Evolutionary conservation across 495 filamentous ascomycete genomes (phyloP), one percentile per base, ranked within the genome.

Genomic region (Talaromyces nanjingensis): DNA sequence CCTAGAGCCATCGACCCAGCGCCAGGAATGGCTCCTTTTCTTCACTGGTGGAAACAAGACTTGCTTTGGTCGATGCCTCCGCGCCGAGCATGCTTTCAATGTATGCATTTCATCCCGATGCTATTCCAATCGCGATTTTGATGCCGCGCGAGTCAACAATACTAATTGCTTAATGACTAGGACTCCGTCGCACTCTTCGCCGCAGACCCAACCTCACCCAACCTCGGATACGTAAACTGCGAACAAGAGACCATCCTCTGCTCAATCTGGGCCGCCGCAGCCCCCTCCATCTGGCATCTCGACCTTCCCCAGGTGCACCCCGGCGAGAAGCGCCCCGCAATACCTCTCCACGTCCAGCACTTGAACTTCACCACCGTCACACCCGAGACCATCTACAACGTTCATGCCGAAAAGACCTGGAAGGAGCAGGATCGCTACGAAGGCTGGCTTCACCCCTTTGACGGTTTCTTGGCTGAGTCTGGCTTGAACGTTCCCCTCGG

Each of bases 1-100:
- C 62, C 84, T 92, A 65, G 81, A 76, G 24, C 87, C 89, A 8
- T 82, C 87, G 8, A 76, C 82, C 60, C 73, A 85, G 14, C 83
- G 89, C 2, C 86, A 89, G 74, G 88, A 93, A 73, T 96, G 89
- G 90, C 85, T 89, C 77, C 78, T 96, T 64, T 84, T 89, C 70
- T 74, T 96, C 59, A 91, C 89, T 1, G 92, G 92, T 59, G 86
- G 90, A 49, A 96, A 96, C 77, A 91, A 89, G 79, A 93, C 91
- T 31, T 97, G 92, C 79, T 91, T 85, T 69, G 91, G 80, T 62
- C 73, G 79, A 64, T 89, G 85, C 72, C 79, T 64, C 11, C 72
- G 73, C 5, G 79, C 81, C 31, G 80, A 84, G 20, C 77, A 76
- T 66, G 79, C 80, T 0, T 87, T 84, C 75, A 86, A 86, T 66